Conservation (phyloP, 2,329 filamentous ascomycete species). For the Leptosphaerulina australis region DNA sequence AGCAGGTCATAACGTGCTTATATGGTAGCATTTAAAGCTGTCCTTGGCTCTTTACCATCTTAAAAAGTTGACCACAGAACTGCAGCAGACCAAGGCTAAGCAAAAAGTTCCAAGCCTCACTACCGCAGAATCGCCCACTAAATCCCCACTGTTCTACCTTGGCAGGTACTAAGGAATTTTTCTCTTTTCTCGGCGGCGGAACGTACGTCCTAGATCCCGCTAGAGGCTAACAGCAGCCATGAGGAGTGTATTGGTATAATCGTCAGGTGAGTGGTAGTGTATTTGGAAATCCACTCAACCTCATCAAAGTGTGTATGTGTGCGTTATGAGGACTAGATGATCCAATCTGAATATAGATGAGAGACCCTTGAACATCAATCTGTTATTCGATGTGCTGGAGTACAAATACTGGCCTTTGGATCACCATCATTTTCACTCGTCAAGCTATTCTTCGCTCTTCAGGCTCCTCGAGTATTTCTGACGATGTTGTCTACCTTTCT, state of each 20-base stretch:
- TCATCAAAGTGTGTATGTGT: constrained; percentile 3
- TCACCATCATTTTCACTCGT: neutral
- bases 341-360: constrained; percentile 10
- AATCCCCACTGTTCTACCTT: constrained; percentile 1
- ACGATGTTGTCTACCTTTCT: constrained; percentile 30
- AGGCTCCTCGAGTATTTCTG: neutral
- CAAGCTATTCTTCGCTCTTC: no score
- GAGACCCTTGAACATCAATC: neutral
- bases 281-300: neutral
- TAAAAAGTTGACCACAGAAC: neutral
- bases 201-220: constrained; percentile 7
- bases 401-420: constrained; percentile 7
- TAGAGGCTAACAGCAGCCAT: neutral
- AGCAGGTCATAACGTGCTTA: no score
- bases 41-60: neutral
- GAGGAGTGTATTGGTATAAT: neutral
- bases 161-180: constrained; percentile 2
- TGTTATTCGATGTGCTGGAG: neutral
- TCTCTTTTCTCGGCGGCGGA: constrained; percentile 8
- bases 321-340: neutral
- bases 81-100: constrained; percentile 1
- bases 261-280: constrained; percentile 3
- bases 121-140: neutral
- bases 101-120: constrained; percentile 14
- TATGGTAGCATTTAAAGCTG: neutral